Conservation (phyloP, 768 basidiomycete genomes). For the Coprinopsis sp. region DNA sequence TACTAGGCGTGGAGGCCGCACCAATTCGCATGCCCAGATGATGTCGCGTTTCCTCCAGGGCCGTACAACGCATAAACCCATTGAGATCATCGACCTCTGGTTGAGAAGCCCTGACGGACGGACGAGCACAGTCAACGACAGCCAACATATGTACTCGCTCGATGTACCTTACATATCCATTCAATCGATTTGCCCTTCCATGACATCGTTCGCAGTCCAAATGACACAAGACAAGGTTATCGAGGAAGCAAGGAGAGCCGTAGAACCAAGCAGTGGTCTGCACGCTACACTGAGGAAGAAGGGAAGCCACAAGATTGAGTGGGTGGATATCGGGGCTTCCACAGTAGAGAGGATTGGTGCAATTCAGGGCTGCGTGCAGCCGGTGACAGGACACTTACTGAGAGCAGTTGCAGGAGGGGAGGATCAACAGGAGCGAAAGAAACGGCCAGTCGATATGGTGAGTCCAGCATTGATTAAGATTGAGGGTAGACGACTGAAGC, state of each 20-base stretch:
- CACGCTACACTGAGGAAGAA: constrained; percentile 7
- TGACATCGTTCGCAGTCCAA: constrained; percentile 20
- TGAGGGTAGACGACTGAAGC: too few relatives aligned
- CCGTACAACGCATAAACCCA: neutral
- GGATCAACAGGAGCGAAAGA: neutral
- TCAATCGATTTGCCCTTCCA: constrained; percentile 11
- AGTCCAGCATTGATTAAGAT: neutral
- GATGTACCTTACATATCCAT: constrained; percentile 8
- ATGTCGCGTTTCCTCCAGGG: constrained; percentile 1
- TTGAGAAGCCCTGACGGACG: neutral
- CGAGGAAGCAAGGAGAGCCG: constrained; percentile 7
- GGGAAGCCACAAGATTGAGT: constrained; percentile 5
- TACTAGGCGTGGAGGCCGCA: neutral
- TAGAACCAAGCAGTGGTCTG: constrained; percentile 6
- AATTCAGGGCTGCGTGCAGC: neutral
- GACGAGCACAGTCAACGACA: neutral
- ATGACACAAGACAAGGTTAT: constrained; percentile 12
- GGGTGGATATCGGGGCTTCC: constrained; percentile 3
- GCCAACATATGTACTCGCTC: neutral
- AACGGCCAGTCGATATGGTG: neutral
- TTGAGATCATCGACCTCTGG: neutral
- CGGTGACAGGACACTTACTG: neutral
- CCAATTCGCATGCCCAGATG: neutral
- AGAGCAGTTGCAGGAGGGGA: neutral
- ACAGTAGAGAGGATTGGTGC: neutral